Evolutionary conservation across 306 rosid genomes (phyloP).

Genomic region (Vicia villosa): DNA sequence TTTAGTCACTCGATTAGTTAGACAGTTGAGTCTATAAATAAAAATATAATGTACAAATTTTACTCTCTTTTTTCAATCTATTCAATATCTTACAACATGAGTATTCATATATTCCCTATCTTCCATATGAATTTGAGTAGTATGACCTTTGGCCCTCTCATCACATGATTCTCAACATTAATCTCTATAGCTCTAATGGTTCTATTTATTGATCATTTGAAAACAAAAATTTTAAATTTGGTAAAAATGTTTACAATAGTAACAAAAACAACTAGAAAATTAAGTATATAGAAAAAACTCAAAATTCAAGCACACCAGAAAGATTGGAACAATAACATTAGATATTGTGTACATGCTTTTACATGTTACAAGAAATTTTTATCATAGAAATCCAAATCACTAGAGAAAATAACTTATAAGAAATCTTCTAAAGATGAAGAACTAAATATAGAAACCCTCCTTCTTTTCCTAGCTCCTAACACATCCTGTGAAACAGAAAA

Average conservation of each 20-base stretch:
- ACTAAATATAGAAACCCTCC: slow-evolving; percentile 52
- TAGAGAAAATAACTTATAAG: slow-evolving; percentile 32
- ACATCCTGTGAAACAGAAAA: slow-evolving; percentile 59
- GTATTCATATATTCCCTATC: too few relatives aligned
- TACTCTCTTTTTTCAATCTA: too few relatives aligned
- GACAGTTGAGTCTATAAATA: too few relatives aligned
- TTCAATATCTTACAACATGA: too few relatives aligned
- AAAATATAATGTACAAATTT: too few relatives aligned
- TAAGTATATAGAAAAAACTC: not conserved
- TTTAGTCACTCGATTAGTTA: too few relatives aligned
- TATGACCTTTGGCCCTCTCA: too few relatives aligned
- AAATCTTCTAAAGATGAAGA: slow-evolving; percentile 49
- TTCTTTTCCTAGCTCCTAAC: slow-evolving; percentile 51
- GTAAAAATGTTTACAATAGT: not conserved
- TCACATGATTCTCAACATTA: too few relatives aligned
- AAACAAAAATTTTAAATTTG: not conserved
- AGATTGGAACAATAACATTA: slow-evolving; percentile 25
- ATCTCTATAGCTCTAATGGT: too few relatives aligned
- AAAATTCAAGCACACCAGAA: not conserved
- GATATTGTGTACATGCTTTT: slow-evolving; percentile 12
- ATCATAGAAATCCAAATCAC: slow-evolving; percentile 14
- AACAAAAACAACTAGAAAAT: not conserved
- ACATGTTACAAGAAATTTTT: slow-evolving; percentile 23
- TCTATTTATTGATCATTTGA: too few relatives aligned
- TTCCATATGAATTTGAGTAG: too few relatives aligned